Evolutionary conservation across 352 stramenopile species (phyloP), one percentile per base, ranked within the genome.

Genomic region (Pythium rishiriense): DNA sequence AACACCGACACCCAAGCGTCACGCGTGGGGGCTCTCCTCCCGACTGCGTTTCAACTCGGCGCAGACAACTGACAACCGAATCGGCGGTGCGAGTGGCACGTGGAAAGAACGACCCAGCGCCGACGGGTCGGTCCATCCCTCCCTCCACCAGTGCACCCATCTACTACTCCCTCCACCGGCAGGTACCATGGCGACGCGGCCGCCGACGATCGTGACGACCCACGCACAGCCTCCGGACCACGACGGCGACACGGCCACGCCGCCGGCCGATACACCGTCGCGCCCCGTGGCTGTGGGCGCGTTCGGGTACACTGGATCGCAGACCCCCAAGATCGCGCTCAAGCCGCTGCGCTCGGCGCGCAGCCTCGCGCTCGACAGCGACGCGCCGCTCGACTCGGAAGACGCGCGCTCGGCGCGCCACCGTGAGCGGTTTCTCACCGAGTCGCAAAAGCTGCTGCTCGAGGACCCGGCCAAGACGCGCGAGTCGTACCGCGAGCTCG

Each of bases 401-500:
- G 31, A 53, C 25, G 17, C 58, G 22, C 51, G 42, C 29, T 61
- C 60, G 24, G 43, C 50, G n/a, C 33, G 58, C 25, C 75, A 80
- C 43, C 66, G 64, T 6, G 41, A 63, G 17, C 66, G 75, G 9
- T 81, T 81, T 21, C 58, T 83, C 42, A 75, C 59, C 9, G 72
- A 79, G 11, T 58, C 66, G 12, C 70, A 83, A 50, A 72, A 73
- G 55, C 61, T 81, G 22, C 62, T 83, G 17, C 43, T 58, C 1
- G 45, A 54, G 1, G 63, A 83, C 26, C 70, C 70, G 5, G 43
- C 21, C 42, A 79, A 79, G 68, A 83, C 75, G 2, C 59, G 73
- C 1, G 55, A 77, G 55, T 81, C 75, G 7, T 70, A 74, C 45
- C 70, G 68, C 25, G 62, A 73, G 50, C 59, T 81, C 12, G 73